phyloP scores from a whole-genome alignment of 495 filamentous ascomycete species.

The Lasiosphaeria miniovina region DNA sequence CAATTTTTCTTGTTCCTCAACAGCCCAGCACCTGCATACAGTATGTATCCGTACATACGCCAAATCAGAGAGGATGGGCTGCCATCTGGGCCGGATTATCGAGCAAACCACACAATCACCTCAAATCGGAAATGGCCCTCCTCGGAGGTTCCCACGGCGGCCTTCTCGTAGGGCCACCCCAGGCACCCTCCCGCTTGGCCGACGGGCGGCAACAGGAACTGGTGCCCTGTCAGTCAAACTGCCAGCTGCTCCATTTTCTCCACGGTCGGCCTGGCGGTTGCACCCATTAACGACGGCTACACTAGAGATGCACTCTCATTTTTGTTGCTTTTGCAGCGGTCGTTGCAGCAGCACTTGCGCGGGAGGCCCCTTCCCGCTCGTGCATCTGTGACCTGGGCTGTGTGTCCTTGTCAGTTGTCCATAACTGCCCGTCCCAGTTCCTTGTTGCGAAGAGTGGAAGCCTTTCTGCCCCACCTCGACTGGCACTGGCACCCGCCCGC shows the following conservation, averaged over 20 bases:
- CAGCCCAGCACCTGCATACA: not conserved
- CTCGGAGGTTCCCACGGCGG: not conserved
- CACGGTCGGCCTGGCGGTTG: conserved; percentile 18
- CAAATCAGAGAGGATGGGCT: not conserved
- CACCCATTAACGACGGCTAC: conserved; percentile 8
- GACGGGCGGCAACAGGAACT: not conserved
- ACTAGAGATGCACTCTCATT: conserved; percentile 4
- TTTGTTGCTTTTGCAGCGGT: conserved; percentile 21
- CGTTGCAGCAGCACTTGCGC: conserved; percentile 19
- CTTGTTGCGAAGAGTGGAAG: conserved; percentile 2
- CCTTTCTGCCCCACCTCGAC: conserved; percentile 13
- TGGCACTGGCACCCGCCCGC: no score
- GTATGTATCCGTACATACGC: not conserved
- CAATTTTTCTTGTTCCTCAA: not conserved
- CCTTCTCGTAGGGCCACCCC: not conserved
- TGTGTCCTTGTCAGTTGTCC: not conserved
- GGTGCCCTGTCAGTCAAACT: not conserved
- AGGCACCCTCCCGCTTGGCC: not conserved
- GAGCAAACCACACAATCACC: conserved; percentile 1
- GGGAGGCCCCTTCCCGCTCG: conserved; percentile 33
- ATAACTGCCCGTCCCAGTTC: not conserved
- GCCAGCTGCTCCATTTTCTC: conserved; percentile 17
- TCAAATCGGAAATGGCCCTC: not conserved
- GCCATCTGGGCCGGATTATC: not conserved
- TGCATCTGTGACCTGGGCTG: conserved; percentile 19